A percentile compares a stretch with the other conserved stretches of the same genome.
phyloP scores from a whole-genome alignment of 176 grass and related monocot species.

The Musa schizocarpa region DNA sequence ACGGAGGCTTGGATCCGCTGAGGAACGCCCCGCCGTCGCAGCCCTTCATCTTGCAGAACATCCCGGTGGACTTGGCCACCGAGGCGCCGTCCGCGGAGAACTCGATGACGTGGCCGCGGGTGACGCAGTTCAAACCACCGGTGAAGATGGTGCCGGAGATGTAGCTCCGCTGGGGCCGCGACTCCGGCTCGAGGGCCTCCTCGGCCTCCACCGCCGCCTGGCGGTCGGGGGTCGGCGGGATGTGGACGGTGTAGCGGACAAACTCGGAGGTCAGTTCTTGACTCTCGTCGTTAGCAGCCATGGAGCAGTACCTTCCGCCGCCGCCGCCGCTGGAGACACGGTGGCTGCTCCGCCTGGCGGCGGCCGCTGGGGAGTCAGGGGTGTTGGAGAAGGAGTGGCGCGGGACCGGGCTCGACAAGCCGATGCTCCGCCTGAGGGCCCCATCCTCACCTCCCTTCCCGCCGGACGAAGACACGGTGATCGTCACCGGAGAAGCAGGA shows the following conservation, averaged over 20 bases:
- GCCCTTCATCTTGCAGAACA: slow-evolving; percentile 74
- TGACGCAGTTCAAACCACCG: slow-evolving; percentile 77
- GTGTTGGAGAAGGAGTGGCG: slow-evolving; percentile 51
- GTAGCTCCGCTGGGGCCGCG: slow-evolving; percentile 46
- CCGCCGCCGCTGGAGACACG: slow-evolving; percentile 21
- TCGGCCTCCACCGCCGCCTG: not conserved
- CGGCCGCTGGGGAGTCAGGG: slow-evolving; percentile 30
- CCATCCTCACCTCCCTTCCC: slow-evolving; percentile 17
- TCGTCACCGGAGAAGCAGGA: slow-evolving; percentile 34
- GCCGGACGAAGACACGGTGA: slow-evolving; percentile 26
- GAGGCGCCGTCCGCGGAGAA: not conserved
- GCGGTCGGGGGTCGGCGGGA: slow-evolving; percentile 75
- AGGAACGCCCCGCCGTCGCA: slow-evolving; percentile 59
- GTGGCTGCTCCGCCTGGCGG: not conserved
- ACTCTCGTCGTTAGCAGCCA: slow-evolving; percentile 25
- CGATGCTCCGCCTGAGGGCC: slow-evolving; percentile 35
- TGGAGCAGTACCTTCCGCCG: slow-evolving; percentile 39
- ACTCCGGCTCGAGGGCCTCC: slow-evolving; percentile 8
- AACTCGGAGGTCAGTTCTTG: slow-evolving; percentile 39
- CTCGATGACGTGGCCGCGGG: slow-evolving; percentile 59
- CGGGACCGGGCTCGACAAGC: slow-evolving; percentile 51
- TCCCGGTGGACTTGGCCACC: slow-evolving; percentile 31
- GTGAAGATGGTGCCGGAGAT: slow-evolving; percentile 88
- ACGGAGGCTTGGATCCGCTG: slow-evolving; percentile 28
- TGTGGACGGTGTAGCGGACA: slow-evolving; percentile 92